Base-by-base conservation (phyloP, 2,329 filamentous ascomycete genomes). In the Cyanodermella asteris region DNA sequence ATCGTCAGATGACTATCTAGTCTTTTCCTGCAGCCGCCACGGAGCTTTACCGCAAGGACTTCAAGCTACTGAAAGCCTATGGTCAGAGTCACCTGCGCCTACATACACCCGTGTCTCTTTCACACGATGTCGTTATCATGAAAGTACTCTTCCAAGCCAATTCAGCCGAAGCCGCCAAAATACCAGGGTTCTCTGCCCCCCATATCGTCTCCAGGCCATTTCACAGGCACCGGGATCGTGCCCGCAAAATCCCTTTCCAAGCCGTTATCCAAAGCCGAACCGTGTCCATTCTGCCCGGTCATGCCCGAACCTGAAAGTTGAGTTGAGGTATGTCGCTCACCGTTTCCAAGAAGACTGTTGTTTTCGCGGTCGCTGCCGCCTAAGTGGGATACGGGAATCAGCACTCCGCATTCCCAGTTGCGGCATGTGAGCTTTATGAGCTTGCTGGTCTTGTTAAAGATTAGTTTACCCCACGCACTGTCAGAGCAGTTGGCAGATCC, bases 401-500 rank as follows among this genome's bases (percentile, higher is more conserved):
- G 38, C 2, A 97, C 76, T 18, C 87, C 87, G 41, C 81, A 91
- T 50, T 94, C 87, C 82, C 84, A 94, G 45, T 94, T 97, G 27
- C 76, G 69, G 46, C 75, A 81, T 33, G 64, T 81, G 33, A 94
- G 57, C 45, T 80, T 91, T 8, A 68, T 64, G 32, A 63, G 49
- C 32, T 71, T 71, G 3, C 65, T 72, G 6, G 45, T 49, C 36
- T 61, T 67, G 38, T 90, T 72, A 39, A 70, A 69, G 27, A 71
- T 64, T 16, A 91, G 49, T 23, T 69, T 69, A 13, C 84, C 87
- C 84, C 87, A 97, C 16, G 87, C 87, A 43, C 76, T 82, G 47
- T 93, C 81, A 0, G 81, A 91, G 15, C 91, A 50, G 48, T 97
- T 97, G 6, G 80, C 78, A 38, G 78, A 91, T 10, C 87, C 87